Evolutionary conservation across 2,329 filamentous ascomycete species (phyloP).

Genomic region (Drechslerella dactyloides): DNA sequence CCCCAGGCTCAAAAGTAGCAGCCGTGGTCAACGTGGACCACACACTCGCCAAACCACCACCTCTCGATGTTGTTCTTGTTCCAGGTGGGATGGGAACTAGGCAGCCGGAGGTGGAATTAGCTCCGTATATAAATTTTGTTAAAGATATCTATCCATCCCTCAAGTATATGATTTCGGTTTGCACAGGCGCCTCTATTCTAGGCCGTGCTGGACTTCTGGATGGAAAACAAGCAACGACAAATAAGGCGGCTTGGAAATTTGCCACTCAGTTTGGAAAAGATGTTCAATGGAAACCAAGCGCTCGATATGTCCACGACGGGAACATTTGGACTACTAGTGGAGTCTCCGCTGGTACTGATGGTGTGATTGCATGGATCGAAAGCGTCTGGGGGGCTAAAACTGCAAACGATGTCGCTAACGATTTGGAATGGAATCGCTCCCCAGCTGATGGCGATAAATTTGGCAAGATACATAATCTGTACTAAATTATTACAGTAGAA

Average conservation of each 20-base stretch:
- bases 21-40: constrained; percentile 52
- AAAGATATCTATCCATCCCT: constrained; percentile 47
- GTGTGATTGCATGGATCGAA: constrained; percentile 59
- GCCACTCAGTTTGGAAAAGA: constrained; percentile 57
- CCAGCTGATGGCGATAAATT: constrained; percentile 43
- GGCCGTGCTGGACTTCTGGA: constrained; percentile 59
- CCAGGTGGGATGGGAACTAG: constrained; percentile 47
- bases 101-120: constrained; percentile 21
- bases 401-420: constrained; percentile 51
- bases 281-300: constrained; percentile 60
- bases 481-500: too few relatives aligned
- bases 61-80: constrained; percentile 50
- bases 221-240: constrained; percentile 60
- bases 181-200: constrained; percentile 57
- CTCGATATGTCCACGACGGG: constrained; percentile 61
- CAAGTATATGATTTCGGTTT: constrained; percentile 56
- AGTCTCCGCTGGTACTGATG: constrained; percentile 61
- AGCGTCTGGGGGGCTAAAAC: constrained; percentile 57
- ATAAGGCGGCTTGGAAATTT: constrained; percentile 57
- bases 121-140: constrained; percentile 29
- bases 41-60: constrained; percentile 51
- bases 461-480: constrained; percentile 30
- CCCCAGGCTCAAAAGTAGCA: constrained; percentile 45
- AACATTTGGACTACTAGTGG: constrained; percentile 62
- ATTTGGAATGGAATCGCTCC: constrained; percentile 55